Conservation (phyloP, 78 protist genomes). For the Tieghemostelium lacteum region DNA sequence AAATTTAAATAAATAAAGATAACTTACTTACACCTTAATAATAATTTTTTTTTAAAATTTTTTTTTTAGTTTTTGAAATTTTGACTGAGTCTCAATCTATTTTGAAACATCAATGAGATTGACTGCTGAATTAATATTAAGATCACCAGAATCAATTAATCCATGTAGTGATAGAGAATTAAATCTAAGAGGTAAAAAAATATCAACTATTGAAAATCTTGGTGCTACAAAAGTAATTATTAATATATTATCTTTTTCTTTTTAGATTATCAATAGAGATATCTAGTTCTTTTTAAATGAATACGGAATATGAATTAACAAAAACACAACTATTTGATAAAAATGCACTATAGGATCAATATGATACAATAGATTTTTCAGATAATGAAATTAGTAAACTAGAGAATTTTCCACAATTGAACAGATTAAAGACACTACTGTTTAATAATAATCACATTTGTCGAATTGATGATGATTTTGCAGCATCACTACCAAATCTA, state of each 20-base stretch:
- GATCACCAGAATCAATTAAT: slow-evolving; percentile 81
- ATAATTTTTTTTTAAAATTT: too few species aligned
- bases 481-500: slow-evolving; percentile 52
- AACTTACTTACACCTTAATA: too few species aligned
- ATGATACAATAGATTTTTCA: slow-evolving; percentile 93
- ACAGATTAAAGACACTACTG: slow-evolving; percentile 83
- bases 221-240: slow-evolving; percentile 85
- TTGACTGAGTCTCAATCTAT: too few species aligned
- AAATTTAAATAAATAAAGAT: too few species aligned
- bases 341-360: slow-evolving; percentile 86
- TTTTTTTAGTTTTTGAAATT: too few species aligned
- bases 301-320: background rate
- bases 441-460: slow-evolving; percentile 88
- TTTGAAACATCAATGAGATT: slow-evolving; percentile 67
- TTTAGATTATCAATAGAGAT: too few species aligned
- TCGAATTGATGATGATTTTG: slow-evolving; percentile 28
- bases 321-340: background rate
- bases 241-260: background rate
- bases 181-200: slow-evolving; percentile 88
- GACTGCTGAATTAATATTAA: slow-evolving; percentile 84
- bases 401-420: slow-evolving; percentile 88
- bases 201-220: slow-evolving; percentile 91
- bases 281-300: slow-evolving; percentile 4
- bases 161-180: slow-evolving; percentile 90
- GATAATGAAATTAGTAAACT: slow-evolving; percentile 90